Conservation (phyloP, 108 stramenopile species). For the Cyclotella cryptica region DNA sequence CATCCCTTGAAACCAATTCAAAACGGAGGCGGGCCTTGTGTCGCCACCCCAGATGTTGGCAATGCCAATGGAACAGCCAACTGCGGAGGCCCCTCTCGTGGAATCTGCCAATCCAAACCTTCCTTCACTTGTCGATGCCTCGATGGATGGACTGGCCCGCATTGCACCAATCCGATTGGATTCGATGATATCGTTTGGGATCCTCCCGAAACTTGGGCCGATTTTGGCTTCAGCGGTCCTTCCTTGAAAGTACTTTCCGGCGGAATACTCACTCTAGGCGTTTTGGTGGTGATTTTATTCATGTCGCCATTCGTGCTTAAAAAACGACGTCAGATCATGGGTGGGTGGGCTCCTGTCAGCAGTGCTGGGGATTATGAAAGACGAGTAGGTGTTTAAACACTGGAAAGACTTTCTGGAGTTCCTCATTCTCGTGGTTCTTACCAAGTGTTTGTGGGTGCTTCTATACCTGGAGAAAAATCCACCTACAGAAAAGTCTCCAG, state of each 20-base stretch:
- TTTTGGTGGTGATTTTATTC: conserved; percentile 13
- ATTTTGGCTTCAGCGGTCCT: conserved; percentile 73
- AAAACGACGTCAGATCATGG: conserved; percentile 17
- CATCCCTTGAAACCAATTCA: conserved; percentile 78
- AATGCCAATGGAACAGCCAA: conserved; percentile 20
- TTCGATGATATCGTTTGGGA: conserved; percentile 82
- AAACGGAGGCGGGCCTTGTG: conserved; percentile 74
- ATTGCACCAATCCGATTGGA: conserved; percentile 72
- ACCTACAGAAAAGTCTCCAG: no score
- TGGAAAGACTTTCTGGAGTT: not conserved
- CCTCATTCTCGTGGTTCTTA: no score
- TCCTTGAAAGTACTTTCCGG: conserved; percentile 14
- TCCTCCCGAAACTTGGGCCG: conserved; percentile 64
- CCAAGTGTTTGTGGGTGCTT: no score
- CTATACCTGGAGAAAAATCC: no score
- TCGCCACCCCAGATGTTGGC: conserved; percentile 26
- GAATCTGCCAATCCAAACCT: conserved; percentile 58
- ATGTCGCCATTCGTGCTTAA: conserved; percentile 24
- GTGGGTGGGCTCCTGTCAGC: conserved; percentile 18
- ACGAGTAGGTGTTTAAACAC: conserved; percentile 9
- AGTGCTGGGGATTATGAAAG: conserved; percentile 2
- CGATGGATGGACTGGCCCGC: conserved; percentile 84
- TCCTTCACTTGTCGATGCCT: conserved; percentile 74
- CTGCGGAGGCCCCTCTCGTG: conserved; percentile 77
- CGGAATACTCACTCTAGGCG: conserved; percentile 6